These are phyloP conservation scores for Diaporthe capsici DNA, from an alignment of 2,329 filamentous ascomycete genomes.

Conservation along the genomic window DNA sequence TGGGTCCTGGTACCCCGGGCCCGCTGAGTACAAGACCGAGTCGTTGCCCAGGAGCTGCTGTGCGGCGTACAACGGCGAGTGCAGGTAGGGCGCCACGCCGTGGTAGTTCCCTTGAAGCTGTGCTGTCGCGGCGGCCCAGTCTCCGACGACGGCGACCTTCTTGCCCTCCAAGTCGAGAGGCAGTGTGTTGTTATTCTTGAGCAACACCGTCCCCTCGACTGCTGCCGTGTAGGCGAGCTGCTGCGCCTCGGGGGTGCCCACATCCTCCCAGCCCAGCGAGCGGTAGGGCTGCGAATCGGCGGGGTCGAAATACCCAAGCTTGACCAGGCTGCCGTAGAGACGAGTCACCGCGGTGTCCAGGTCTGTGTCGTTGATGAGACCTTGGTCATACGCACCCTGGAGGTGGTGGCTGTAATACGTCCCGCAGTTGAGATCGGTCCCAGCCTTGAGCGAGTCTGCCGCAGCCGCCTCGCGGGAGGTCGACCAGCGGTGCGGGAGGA, in stretches of 20 bases:
- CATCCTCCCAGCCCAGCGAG: conserved; percentile 66
- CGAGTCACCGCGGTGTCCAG: conserved; percentile 65
- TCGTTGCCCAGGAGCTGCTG: conserved; percentile 37
- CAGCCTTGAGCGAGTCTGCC: conserved; percentile 63
- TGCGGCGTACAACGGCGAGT: conserved; percentile 64
- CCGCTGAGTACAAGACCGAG: conserved; percentile 44
- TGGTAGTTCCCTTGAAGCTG: conserved; percentile 73
- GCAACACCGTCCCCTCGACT: conserved; percentile 60
- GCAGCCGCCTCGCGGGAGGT: conserved; percentile 59
- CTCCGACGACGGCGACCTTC: conserved; percentile 69
- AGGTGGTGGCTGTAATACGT: conserved; percentile 43
- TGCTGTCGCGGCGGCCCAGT: conserved; percentile 69
- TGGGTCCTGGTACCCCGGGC: conserved; percentile 44
- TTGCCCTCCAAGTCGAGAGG: conserved; percentile 64
- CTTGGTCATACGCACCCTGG: conserved; percentile 48
- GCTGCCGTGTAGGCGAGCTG: conserved; percentile 70
- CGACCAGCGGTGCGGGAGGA: conserved; percentile 47
- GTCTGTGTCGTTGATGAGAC: conserved; percentile 58
- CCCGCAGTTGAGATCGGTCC: conserved; percentile 67
- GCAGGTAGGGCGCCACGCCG: conserved; percentile 68
- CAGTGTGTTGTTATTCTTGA: conserved; percentile 68
- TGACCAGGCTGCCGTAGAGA: conserved; percentile 67
- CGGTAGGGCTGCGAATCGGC: conserved; percentile 61
- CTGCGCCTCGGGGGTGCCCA: conserved; percentile 67
- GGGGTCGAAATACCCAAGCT: conserved; percentile 71